Evolutionary conservation across 2,329 filamentous ascomycete species (phyloP).

Genomic region (Colletotrichum agaves): DNA sequence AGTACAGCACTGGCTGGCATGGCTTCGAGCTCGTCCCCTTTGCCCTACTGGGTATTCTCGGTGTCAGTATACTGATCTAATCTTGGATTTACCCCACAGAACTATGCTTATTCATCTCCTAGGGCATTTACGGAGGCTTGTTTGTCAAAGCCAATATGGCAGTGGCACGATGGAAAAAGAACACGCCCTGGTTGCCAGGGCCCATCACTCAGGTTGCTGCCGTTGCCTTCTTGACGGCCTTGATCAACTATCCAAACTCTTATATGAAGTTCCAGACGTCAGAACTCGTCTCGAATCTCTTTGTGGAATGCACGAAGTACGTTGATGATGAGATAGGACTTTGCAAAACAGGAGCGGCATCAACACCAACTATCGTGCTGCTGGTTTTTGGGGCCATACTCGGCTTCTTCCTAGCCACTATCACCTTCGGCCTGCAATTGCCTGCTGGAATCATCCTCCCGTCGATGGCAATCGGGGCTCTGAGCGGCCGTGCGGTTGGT

Average conservation of each 20-base stretch:
- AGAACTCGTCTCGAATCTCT: slow-evolving; percentile 90
- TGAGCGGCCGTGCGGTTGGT: slow-evolving; percentile 89
- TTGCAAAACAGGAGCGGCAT: slow-evolving; percentile 87
- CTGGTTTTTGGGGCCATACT: slow-evolving; percentile 84
- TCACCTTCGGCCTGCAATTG: slow-evolving; percentile 94
- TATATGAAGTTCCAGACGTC: slow-evolving; percentile 96
- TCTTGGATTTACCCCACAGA: background rate
- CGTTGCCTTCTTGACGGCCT: slow-evolving; percentile 83
- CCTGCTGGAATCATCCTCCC: slow-evolving; percentile 96
- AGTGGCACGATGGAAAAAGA: slow-evolving; percentile 82
- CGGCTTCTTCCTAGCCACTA: slow-evolving; percentile 84
- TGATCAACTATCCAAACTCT: slow-evolving; percentile 95
- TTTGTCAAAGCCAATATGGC: slow-evolving; percentile 96
- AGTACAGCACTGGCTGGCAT: slow-evolving; percentile 92
- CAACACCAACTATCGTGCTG: slow-evolving; percentile 83
- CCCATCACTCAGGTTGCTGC: slow-evolving; percentile 83
- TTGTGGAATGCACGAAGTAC: slow-evolving; percentile 87
- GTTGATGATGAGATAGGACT: slow-evolving; percentile 89
- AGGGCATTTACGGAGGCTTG: slow-evolving; percentile 91
- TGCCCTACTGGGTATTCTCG: slow-evolving; percentile 84
- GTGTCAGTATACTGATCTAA: slow-evolving; percentile 55
- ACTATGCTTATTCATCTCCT: slow-evolving; percentile 30
- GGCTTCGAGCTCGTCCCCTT: slow-evolving; percentile 94
- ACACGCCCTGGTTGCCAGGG: slow-evolving; percentile 70
- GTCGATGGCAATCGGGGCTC: slow-evolving; percentile 93